These are phyloP conservation scores for Citrullus mucosospermus DNA, from an alignment of 306 rosid species.

Conservation along the genomic window DNA sequence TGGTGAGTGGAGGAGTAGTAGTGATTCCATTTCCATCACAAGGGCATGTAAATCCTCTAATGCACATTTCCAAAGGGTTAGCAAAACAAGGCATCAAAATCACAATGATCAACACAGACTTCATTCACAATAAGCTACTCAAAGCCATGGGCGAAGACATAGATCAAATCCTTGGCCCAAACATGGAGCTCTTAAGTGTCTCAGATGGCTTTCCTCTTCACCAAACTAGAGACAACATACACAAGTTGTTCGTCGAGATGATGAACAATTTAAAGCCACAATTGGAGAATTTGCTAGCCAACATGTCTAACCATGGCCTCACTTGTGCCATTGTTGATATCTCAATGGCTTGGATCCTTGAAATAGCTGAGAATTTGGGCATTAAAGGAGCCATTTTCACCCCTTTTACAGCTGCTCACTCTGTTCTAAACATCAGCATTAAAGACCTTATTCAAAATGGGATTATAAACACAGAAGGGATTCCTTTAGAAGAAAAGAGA, in stretches of 20 bases:
- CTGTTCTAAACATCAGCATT: background rate
- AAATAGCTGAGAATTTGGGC: background rate
- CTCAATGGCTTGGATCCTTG: background rate
- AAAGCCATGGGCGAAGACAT: background rate
- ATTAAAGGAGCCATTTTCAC: background rate
- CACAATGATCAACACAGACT: background rate
- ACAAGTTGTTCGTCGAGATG: background rate
- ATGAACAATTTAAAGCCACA: background rate
- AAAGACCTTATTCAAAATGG: background rate
- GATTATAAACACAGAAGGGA: background rate
- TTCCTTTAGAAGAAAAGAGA: background rate
- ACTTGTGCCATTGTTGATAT: background rate
- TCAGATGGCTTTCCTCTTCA: background rate
- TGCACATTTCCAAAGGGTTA: background rate
- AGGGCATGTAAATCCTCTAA: background rate
- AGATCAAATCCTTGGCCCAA: background rate
- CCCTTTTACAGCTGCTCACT: background rate
- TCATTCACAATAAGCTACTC: background rate
- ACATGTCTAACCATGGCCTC: background rate
- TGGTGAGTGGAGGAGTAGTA: background rate
- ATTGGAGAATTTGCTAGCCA: background rate
- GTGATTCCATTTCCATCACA: background rate
- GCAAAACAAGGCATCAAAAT: background rate
- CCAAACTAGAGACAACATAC: background rate
- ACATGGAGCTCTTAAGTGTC: background rate